A percentile compares a stretch with the other conserved stretches of the same genome.
Evolutionary conservation across 192 early-diverging fungal genomes (phyloP).

Genomic region (Dissophora ornata): DNA sequence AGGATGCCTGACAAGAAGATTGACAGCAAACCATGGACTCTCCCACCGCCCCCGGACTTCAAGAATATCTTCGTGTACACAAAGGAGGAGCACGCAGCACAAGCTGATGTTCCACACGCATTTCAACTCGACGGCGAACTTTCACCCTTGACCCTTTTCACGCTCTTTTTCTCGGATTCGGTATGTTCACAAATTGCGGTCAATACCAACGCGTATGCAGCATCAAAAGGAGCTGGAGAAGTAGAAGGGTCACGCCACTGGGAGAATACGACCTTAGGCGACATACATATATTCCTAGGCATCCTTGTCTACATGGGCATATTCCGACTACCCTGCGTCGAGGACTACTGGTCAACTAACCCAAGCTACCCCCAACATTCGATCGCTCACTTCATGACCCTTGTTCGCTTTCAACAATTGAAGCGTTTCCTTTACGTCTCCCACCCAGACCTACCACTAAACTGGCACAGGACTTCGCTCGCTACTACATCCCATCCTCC

Average conservation of each 20-base stretch:
- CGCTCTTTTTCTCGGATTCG: conserved; percentile 5
- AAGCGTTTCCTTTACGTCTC: conserved; percentile 38
- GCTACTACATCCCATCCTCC: conserved; percentile 25
- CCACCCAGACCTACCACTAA: not conserved
- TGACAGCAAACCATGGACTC: no score
- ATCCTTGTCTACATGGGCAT: conserved; percentile 43
- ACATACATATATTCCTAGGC: conserved; percentile 23
- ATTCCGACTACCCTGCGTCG: conserved; percentile 1
- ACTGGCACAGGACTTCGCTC: conserved; percentile 9
- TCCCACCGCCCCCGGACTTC: not conserved
- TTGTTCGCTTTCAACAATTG: conserved; percentile 28
- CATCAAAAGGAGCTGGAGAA: conserved; percentile 2
- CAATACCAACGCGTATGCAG: conserved; percentile 36
- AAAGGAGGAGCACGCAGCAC: not conserved
- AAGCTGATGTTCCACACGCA: conserved; percentile 1
- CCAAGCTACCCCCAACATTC: conserved; percentile 4
- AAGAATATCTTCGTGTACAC: not conserved
- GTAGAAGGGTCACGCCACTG: conserved; percentile 7
- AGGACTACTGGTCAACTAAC: conserved; percentile 11
- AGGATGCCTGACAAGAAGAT: no score
- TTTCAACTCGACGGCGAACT: no score
- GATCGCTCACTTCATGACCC: conserved; percentile 28
- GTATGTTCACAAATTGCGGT: not conserved
- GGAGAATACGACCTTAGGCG: conserved; percentile 3
- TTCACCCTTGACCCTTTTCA: not conserved